Percentiles rank a stretch among this genome's conserved stretches.
These are phyloP conservation scores for Mallotus nudiflorus DNA, from an alignment of 345 rosid species.

Conservation along the genomic window DNA sequence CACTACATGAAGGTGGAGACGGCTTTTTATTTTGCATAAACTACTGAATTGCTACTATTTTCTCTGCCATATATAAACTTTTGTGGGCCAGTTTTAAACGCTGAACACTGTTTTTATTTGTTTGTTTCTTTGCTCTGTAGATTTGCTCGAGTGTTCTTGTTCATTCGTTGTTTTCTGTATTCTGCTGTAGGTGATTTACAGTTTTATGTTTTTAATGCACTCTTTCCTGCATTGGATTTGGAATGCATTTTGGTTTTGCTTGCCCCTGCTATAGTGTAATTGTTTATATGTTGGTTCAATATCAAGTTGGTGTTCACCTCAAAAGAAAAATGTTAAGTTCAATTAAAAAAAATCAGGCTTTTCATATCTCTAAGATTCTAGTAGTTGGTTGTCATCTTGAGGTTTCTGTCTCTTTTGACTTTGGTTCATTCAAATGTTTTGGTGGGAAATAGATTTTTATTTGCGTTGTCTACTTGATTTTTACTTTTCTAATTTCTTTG, in stretches of 20 bases:
- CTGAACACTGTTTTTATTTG: constrained; percentile 13
- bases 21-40: constrained; percentile 19
- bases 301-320: too few relatives aligned
- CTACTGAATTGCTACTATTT: constrained; percentile 17
- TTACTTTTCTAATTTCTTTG: not conserved
- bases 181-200: not conserved
- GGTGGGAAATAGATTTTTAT: not conserved
- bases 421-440: not conserved
- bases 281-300: not conserved
- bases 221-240: too few relatives aligned
- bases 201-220: not conserved
- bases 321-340: too few relatives aligned
- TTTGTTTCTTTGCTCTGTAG: not conserved
- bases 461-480: not conserved
- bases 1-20: constrained; percentile 1
- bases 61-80: constrained; percentile 18
- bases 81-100: constrained; percentile 28
- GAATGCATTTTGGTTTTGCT: not conserved
- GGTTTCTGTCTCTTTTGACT: not conserved
- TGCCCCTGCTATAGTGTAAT: too few relatives aligned
- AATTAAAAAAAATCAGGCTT: too few relatives aligned
- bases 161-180: not conserved
- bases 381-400: too few relatives aligned
- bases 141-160: constrained; percentile 3
- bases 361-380: too few relatives aligned